Conservation (phyloP, 805 yeast genomes). For the Crinitomyces ghanaensis region DNA sequence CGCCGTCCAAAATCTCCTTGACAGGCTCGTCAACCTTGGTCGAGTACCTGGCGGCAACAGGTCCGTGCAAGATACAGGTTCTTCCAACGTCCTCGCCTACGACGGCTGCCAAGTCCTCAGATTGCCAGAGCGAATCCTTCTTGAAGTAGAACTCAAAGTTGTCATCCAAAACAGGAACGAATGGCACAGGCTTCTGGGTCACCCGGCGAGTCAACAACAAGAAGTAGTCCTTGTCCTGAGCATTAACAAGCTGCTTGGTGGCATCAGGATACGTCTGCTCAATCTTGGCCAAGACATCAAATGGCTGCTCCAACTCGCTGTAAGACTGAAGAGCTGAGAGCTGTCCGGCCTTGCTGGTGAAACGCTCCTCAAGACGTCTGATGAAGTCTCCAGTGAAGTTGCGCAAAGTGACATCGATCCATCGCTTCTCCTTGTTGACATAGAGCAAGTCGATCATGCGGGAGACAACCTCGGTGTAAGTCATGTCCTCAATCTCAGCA, state of each 20-base stretch:
- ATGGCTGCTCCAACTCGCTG: constrained; percentile 58
- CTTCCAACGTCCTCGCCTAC: constrained; percentile 93
- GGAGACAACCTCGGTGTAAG: constrained; percentile 80
- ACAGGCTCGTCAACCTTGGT: constrained; percentile 85
- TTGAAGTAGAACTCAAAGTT: constrained; percentile 93
- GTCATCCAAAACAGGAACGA: constrained; percentile 89
- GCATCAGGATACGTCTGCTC: constrained; percentile 65
- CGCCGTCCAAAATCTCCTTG: constrained; percentile 73
- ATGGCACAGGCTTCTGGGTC: constrained; percentile 93
- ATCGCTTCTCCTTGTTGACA: constrained; percentile 62
- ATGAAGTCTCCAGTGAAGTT: constrained; percentile 77
- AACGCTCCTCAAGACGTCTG: constrained; percentile 96
- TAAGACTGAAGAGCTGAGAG: constrained; percentile 66
- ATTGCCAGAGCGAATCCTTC: constrained; percentile 98
- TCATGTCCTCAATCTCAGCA: constrained; percentile 91
- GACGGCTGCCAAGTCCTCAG: constrained; percentile 93
- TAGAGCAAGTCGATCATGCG: constrained; percentile 83
- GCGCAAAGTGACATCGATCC: constrained; percentile 84
- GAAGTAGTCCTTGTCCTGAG: constrained; percentile 92
- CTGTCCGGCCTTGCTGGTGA: constrained; percentile 38
- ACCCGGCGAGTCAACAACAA: constrained; percentile 74
- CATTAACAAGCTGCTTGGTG: constrained; percentile 71
- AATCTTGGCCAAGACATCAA: constrained; percentile 44
- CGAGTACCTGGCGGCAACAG: constrained; percentile 93
- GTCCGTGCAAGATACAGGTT: constrained; percentile 98